Evolutionary conservation across 345 rosid species (phyloP).

Genomic region (Salix brachista): DNA sequence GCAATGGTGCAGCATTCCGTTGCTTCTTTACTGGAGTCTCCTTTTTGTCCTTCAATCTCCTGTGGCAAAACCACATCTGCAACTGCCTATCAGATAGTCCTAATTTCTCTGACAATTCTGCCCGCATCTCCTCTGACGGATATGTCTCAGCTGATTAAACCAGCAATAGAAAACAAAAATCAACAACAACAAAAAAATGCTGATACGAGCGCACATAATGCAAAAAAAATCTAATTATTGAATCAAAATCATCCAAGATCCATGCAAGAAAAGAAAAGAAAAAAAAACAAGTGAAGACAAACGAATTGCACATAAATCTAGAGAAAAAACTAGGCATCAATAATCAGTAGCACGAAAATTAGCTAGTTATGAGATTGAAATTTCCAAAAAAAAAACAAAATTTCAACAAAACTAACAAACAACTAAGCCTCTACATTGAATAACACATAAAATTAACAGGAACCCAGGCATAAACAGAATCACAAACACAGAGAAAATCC

Average conservation of each 20-base stretch:
- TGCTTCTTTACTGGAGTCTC: conserved; percentile 50
- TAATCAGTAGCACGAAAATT: neutral
- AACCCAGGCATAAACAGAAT: neutral
- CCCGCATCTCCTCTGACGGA: conserved; percentile 73
- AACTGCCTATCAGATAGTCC: conserved; percentile 92
- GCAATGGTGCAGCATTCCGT: conserved; percentile 33
- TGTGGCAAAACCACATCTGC: conserved; percentile 99
- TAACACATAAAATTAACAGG: neutral
- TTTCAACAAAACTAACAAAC: neutral
- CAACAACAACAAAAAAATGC: neutral
- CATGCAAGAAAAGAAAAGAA: neutral
- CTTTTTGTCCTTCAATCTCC: conserved; percentile 91
- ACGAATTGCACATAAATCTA: neutral
- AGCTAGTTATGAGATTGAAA: neutral
- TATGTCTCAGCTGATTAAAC: conserved; percentile 67
- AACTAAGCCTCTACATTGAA: neutral
- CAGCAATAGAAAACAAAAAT: conserved; percentile 17
- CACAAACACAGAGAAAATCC: neutral
- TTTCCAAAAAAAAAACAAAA: neutral
- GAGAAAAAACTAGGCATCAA: neutral
- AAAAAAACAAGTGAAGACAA: neutral
- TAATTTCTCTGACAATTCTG: conserved; percentile 68
- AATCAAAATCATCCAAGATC: neutral
- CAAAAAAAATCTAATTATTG: neutral
- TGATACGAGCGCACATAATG: neutral